Percentiles rank a stretch among this genome's conserved stretches.
Conservation (phyloP, 495 filamentous ascomycete species). For the Corynascus novoguineensis region DNA sequence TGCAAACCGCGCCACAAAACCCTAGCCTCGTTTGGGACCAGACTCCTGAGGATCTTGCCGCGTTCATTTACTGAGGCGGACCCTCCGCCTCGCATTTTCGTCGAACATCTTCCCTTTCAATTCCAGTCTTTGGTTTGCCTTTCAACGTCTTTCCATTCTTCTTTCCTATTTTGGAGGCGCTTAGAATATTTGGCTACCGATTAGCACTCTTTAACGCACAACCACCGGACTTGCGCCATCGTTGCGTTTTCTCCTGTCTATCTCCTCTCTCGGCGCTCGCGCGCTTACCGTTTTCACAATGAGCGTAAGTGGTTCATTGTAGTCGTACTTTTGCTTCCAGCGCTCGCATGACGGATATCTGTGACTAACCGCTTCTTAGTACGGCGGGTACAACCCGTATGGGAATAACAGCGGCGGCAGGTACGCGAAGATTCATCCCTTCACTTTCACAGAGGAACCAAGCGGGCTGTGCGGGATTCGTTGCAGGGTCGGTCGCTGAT, state of each 20-base stretch:
- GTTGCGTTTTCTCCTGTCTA: background rate
- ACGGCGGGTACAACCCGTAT: conserved; percentile 19
- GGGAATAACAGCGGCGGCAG: background rate
- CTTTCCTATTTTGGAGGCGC: no score
- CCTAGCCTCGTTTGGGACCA: conserved; percentile 27
- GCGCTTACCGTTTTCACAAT: conserved; percentile 29
- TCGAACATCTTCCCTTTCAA: background rate
- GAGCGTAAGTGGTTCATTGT: conserved; percentile 45
- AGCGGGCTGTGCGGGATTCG: background rate
- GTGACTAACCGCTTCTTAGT: conserved; percentile 29
- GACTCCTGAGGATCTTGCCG: conserved; percentile 29
- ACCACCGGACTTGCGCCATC: background rate
- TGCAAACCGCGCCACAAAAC: conserved; percentile 24
- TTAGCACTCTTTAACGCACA: background rate
- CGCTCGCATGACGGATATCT: background rate
- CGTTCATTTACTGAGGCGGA: conserved; percentile 14
- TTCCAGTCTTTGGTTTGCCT: background rate
- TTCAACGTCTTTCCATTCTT: background rate
- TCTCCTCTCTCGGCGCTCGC: background rate
- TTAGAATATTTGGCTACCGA: background rate
- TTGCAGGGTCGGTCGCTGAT: background rate
- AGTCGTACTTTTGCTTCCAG: background rate
- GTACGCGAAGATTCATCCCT: background rate
- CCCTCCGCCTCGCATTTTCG: conserved; percentile 6
- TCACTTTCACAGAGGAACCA: background rate